These are phyloP conservation scores for Linderina pennispora DNA, from an alignment of 192 early-diverging fungal genomes.

Conservation along the genomic window DNA sequence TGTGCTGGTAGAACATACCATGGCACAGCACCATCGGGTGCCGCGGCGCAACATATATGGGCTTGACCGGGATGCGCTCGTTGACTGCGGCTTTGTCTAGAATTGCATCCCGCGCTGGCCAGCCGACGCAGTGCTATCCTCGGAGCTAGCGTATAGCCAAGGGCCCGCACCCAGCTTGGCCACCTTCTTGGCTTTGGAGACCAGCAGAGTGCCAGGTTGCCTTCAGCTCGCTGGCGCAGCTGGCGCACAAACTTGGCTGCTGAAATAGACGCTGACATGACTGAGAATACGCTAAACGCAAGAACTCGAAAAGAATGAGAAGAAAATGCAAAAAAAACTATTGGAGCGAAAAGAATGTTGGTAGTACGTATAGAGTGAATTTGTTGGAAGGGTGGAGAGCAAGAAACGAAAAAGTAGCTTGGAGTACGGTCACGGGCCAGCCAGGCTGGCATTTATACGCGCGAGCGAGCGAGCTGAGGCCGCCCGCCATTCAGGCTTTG, in stretches of 20 bases:
- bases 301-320: background rate
- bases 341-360: background rate
- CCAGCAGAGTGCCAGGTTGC: too few species aligned
- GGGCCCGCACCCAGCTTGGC: constrained; percentile 25
- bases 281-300: background rate
- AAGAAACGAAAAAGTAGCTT: constrained; percentile 1
- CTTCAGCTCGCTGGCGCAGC: constrained; percentile 16
- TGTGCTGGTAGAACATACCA: constrained; percentile 39
- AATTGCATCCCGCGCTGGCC: background rate
- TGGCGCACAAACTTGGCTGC: constrained; percentile 22
- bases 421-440: too few species aligned
- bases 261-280: constrained; percentile 31
- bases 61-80: constrained; percentile 48
- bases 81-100: constrained; percentile 30
- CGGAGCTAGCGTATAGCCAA: constrained; percentile 28
- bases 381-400: constrained; percentile 1
- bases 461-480: too few species aligned
- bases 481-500: too few species aligned
- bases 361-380: background rate
- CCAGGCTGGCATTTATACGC: too few species aligned
- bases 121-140: background rate
- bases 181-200: constrained; percentile 10
- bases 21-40: constrained; percentile 84
- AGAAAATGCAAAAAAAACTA: background rate
- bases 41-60: constrained; percentile 67